A percentile compares a stretch with the other conserved stretches of the same genome.
These are phyloP conservation scores for Medakamo hakoo DNA, from an alignment of 139 green algal genomes.

Conservation along the genomic window DNA sequence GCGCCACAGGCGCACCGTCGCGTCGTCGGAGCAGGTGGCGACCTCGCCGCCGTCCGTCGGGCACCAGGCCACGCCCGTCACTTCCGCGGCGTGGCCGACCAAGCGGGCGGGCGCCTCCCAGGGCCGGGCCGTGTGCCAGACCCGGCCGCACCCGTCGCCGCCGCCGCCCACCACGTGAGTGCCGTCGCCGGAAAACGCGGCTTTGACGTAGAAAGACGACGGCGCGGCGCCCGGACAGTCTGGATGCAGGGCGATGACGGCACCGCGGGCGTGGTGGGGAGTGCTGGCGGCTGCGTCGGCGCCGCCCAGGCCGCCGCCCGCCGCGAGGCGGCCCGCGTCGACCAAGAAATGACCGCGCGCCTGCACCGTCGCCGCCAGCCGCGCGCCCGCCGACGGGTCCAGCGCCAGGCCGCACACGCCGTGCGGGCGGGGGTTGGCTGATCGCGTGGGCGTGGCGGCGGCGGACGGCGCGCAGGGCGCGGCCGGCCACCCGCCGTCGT, in stretches of 20 bases:
- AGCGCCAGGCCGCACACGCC: constrained; percentile 35
- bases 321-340: not conserved
- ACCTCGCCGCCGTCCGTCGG: constrained; percentile 30
- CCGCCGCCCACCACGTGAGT: constrained; percentile 39
- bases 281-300: not conserved
- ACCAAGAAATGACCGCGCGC: too few relatives aligned
- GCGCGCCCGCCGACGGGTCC: constrained; percentile 15
- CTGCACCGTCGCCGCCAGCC: constrained; percentile 25
- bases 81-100: constrained; percentile 41
- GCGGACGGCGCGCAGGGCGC: not conserved
- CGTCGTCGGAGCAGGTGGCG: constrained; percentile 44
- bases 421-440: constrained; percentile 3
- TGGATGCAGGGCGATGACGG: too few relatives aligned
- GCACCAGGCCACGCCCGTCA: constrained; percentile 60
- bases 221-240: constrained; percentile 1
- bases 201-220: constrained; percentile 56
- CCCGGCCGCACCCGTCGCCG: constrained; percentile 31
- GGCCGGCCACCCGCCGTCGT: not conserved
- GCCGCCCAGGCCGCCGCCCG: too few relatives aligned
- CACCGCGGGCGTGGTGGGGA: not conserved
- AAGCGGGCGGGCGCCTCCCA: constrained; percentile 12
- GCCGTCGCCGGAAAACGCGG: constrained; percentile 39
- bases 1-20: constrained; percentile 37
- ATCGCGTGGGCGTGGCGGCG: not conserved
- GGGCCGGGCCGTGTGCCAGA: constrained; percentile 38